Evolutionary conservation across 768 basidiomycete species (phyloP).

Genomic region (Auricularia sp.): DNA sequence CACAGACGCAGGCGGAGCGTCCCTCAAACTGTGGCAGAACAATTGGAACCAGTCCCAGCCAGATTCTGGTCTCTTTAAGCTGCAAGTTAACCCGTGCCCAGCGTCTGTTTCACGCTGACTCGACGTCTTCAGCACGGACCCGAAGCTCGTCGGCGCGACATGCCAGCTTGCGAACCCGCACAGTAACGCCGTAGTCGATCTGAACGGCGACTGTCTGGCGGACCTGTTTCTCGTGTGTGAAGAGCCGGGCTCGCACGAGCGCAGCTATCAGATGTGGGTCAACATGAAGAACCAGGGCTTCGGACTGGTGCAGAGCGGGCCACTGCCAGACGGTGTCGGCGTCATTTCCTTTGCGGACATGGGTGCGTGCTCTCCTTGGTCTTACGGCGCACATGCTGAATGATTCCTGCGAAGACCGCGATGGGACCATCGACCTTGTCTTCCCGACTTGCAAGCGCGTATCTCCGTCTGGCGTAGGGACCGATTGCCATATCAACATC

Average conservation of each 20-base stretch:
- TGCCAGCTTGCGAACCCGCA: conserved; percentile 84
- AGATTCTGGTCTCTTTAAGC: conserved; percentile 42
- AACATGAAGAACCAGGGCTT: conserved; percentile 65
- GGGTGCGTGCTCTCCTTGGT: conserved; percentile 32
- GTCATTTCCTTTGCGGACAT: conserved; percentile 84
- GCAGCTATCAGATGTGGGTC: conserved; percentile 84
- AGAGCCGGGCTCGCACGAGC: conserved; percentile 38
- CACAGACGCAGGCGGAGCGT: conserved; percentile 21
- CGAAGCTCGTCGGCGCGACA: conserved; percentile 49
- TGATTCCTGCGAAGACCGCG: conserved; percentile 46
- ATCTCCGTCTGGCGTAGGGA: conserved; percentile 58
- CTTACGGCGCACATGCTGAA: neutral
- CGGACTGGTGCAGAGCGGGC: conserved; percentile 50
- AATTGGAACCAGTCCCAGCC: conserved; percentile 54
- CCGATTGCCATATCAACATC: conserved; percentile 75
- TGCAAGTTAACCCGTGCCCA: conserved; percentile 36
- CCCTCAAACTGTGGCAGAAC: conserved; percentile 71
- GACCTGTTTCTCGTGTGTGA: conserved; percentile 88
- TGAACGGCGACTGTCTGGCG: conserved; percentile 92
- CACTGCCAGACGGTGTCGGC: conserved; percentile 67
- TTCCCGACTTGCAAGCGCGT: conserved; percentile 74
- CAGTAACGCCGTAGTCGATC: conserved; percentile 87
- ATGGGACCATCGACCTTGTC: conserved; percentile 93
- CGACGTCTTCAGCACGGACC: conserved; percentile 34
- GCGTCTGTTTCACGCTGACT: neutral